A percentile compares a stretch with the other conserved stretches of the same genome.
phyloP scores from a whole-genome alignment of 768 basidiomycete genomes.

The Suillus clintonianus region DNA sequence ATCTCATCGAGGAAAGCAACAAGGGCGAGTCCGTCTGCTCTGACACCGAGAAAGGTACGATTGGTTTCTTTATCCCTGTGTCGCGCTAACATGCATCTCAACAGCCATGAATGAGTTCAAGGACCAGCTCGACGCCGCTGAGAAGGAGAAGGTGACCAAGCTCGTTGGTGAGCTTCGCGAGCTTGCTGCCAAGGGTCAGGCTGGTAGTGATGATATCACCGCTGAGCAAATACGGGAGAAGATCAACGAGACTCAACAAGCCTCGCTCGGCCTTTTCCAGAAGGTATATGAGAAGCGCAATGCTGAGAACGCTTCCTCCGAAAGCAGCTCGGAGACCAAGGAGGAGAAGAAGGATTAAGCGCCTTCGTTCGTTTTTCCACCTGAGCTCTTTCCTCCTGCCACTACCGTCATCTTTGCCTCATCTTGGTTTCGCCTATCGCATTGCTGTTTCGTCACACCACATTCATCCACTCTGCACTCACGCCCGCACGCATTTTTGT shows the following conservation, averaged over 20 bases:
- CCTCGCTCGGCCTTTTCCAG: constrained; percentile 95
- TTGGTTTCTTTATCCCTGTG: neutral
- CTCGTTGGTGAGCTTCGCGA: constrained; percentile 88
- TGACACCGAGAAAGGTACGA: constrained; percentile 92
- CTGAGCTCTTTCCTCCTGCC: neutral
- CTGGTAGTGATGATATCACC: constrained; percentile 76
- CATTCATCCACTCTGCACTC: constrained; percentile 10
- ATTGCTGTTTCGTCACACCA: constrained; percentile 2
- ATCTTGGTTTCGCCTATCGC: neutral
- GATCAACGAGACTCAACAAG: constrained; percentile 92
- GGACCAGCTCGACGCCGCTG: constrained; percentile 88
- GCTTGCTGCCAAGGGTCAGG: constrained; percentile 86
- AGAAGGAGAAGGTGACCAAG: constrained; percentile 92
- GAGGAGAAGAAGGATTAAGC: constrained; percentile 86
- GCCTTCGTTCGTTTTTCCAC: constrained; percentile 1
- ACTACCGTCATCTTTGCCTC: neutral
- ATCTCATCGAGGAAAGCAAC: constrained; percentile 94
- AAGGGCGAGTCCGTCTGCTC: constrained; percentile 92
- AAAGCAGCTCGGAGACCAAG: constrained; percentile 45
- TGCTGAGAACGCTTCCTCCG: constrained; percentile 57
- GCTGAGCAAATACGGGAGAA: constrained; percentile 90
- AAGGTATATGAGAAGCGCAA: constrained; percentile 95
- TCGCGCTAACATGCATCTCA: constrained; percentile 6
- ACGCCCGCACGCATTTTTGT: constrained; percentile 23
- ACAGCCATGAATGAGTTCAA: constrained; percentile 96